phyloP scores from a whole-genome alignment of 2,329 filamentous ascomycete species.

The Lachnellula arida region DNA sequence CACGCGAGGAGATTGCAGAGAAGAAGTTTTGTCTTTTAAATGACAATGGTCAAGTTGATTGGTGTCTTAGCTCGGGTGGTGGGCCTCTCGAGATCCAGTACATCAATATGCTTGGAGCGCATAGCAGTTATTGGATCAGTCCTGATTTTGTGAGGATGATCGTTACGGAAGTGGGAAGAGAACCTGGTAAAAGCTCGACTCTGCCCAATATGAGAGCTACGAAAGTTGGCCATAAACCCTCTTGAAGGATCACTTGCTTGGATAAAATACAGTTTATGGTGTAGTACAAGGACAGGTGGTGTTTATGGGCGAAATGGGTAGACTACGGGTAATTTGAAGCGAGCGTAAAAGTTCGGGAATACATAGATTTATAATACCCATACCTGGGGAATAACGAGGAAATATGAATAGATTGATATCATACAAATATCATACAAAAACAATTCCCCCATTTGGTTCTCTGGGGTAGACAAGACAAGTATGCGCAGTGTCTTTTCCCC shows the following conservation, averaged over 20 bases:
- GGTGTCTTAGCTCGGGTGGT: constrained; percentile 74
- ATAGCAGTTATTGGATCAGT: constrained; percentile 89
- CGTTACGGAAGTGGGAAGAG: constrained; percentile 79
- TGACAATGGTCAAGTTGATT: constrained; percentile 96
- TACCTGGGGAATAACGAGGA: background rate
- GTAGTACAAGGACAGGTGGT: background rate
- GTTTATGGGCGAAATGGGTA: background rate
- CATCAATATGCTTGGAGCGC: constrained; percentile 91
- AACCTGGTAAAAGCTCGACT: constrained; percentile 58
- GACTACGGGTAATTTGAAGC: background rate
- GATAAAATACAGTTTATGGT: too few species aligned
- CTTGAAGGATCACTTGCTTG: background rate
- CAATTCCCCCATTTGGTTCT: background rate
- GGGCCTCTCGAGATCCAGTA: constrained; percentile 94
- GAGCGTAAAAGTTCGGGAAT: background rate
- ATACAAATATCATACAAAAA: background rate
- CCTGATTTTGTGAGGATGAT: constrained; percentile 86
- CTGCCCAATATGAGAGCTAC: constrained; percentile 54
- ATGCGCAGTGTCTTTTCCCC: background rate
- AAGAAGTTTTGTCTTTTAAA: constrained; percentile 83
- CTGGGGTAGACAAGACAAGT: background rate
- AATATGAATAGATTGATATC: background rate
- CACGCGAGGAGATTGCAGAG: constrained; percentile 85
- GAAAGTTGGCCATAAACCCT: constrained; percentile 37
- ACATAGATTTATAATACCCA: constrained; percentile 22